These are phyloP conservation scores for Trapa incisa DNA, from an alignment of 345 rosid species.

Conservation along the genomic window DNA sequence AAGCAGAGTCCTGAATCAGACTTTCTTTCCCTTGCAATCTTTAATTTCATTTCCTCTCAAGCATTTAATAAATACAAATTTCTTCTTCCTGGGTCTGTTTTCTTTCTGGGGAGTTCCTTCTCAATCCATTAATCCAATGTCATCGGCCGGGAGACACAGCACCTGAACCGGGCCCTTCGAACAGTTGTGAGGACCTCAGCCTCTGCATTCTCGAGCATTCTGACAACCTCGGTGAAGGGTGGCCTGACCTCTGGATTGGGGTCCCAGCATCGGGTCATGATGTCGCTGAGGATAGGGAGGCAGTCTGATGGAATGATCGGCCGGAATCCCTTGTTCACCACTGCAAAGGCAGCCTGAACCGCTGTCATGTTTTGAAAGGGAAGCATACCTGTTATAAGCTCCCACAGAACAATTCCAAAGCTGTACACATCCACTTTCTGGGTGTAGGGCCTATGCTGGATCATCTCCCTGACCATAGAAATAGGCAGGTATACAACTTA, in stretches of 20 bases:
- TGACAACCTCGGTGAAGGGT: slow-evolving; percentile 22
- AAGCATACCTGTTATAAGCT: slow-evolving; percentile 27
- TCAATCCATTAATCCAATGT: slow-evolving; percentile 16
- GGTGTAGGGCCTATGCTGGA: slow-evolving; percentile 30
- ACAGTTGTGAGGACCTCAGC: slow-evolving; percentile 26
- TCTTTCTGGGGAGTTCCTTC: neutral
- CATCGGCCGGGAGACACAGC: slow-evolving; percentile 32
- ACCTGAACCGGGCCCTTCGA: slow-evolving; percentile 38
- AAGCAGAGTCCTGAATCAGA: neutral
- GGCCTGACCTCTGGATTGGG: slow-evolving; percentile 30
- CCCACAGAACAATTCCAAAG: slow-evolving; percentile 41
- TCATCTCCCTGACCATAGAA: slow-evolving; percentile 26
- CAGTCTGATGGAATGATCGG: slow-evolving; percentile 25
- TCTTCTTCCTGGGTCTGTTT: neutral
- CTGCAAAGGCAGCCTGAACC: slow-evolving; percentile 37
- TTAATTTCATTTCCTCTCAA: neutral
- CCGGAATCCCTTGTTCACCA: slow-evolving; percentile 28
- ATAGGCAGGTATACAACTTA: neutral
- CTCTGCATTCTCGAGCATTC: slow-evolving; percentile 26
- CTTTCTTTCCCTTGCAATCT: neutral
- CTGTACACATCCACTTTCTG: slow-evolving; percentile 42
- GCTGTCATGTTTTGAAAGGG: slow-evolving; percentile 39
- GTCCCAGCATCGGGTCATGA: slow-evolving; percentile 36
- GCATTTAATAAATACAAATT: neutral
- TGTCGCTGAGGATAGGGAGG: slow-evolving; percentile 24